Conservation (phyloP, 805 yeast genomes). For the Zygosaccharomyces kombuchaensis region DNA sequence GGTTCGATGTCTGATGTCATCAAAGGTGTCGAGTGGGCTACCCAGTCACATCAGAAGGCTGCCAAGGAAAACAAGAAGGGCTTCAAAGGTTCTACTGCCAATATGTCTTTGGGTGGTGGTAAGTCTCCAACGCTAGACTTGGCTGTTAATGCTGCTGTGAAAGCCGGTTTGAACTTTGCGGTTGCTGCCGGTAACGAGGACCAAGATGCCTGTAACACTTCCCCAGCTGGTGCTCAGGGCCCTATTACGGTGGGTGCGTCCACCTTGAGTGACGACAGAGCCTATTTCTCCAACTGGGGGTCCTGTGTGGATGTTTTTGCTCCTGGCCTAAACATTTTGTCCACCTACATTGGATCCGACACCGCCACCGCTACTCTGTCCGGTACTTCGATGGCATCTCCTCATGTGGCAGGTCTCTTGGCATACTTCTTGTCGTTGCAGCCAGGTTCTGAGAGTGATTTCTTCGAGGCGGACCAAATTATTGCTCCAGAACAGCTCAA, state of each 20-base stretch:
- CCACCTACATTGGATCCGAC: constrained; percentile 76
- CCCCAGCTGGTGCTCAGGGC: constrained; percentile 83
- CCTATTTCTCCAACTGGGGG: constrained; percentile 94
- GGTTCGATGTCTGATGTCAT: constrained; percentile 82
- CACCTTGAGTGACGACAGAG: constrained; percentile 81
- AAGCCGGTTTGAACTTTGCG: constrained; percentile 85
- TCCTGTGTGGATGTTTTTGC: constrained; percentile 94
- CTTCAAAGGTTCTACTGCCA: constrained; percentile 81
- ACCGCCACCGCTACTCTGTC: constrained; percentile 77
- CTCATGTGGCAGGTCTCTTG: constrained; percentile 89
- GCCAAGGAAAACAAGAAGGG: constrained; percentile 49
- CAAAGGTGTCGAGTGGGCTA: constrained; percentile 81
- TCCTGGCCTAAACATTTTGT: constrained; percentile 86
- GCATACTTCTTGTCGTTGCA: constrained; percentile 84
- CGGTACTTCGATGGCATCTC: constrained; percentile 98
- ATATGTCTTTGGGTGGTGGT: constrained; percentile 95
- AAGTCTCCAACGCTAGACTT: constrained; percentile 79
- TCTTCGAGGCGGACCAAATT: constrained; percentile 44
- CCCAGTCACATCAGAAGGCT: constrained; percentile 59
- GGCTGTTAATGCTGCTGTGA: constrained; percentile 87
- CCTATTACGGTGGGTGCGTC: constrained; percentile 96
- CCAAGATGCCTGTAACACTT: constrained; percentile 85
- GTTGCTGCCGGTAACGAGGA: constrained; percentile 97
- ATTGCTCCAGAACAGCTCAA: constrained; percentile 72
- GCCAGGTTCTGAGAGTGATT: constrained; percentile 67